phyloP scores from a whole-genome alignment of 495 filamentous ascomycete species.

The Cetradonia linearis region DNA sequence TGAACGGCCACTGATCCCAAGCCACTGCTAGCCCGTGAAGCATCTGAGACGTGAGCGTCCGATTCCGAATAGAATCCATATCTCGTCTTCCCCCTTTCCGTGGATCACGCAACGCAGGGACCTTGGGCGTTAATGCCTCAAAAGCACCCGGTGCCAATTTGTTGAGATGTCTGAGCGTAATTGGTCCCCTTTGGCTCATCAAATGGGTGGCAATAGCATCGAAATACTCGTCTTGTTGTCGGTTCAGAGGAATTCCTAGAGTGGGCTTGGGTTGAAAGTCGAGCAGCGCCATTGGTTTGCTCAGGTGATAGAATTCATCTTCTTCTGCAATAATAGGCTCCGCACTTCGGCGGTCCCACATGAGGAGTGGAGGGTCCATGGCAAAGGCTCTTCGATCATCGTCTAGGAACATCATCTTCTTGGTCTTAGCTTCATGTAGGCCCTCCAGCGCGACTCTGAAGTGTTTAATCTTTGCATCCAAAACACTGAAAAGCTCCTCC shows the following conservation, averaged over 20 bases:
- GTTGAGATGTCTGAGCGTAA: conserved; percentile 22
- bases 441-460: conserved; percentile 15
- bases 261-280: conserved; percentile 32
- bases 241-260: conserved; percentile 27
- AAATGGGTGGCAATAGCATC: conserved; percentile 19
- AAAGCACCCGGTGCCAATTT: conserved; percentile 28
- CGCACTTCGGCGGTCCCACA: conserved; percentile 54
- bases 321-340: conserved; percentile 42
- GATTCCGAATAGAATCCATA: conserved; percentile 23
- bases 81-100: conserved; percentile 29
- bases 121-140: conserved; percentile 26
- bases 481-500: conserved; percentile 21
- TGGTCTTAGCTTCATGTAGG: conserved; percentile 23
- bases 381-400: conserved; percentile 39
- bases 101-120: conserved; percentile 27
- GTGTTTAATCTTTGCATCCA: conserved; percentile 11
- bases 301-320: conserved; percentile 48
- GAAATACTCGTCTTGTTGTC: conserved; percentile 13
- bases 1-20: conserved; percentile 32
- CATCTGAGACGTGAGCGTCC: conserved; percentile 30
- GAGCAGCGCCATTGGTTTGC: conserved; percentile 30
- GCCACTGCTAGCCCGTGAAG: conserved; percentile 27
- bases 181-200: conserved; percentile 2
- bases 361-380: conserved; percentile 39
- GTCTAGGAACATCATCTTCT: conserved; percentile 25